Conservation (phyloP, 108 stramenopile genomes). For the Aurantiochytrium sp. region DNA sequence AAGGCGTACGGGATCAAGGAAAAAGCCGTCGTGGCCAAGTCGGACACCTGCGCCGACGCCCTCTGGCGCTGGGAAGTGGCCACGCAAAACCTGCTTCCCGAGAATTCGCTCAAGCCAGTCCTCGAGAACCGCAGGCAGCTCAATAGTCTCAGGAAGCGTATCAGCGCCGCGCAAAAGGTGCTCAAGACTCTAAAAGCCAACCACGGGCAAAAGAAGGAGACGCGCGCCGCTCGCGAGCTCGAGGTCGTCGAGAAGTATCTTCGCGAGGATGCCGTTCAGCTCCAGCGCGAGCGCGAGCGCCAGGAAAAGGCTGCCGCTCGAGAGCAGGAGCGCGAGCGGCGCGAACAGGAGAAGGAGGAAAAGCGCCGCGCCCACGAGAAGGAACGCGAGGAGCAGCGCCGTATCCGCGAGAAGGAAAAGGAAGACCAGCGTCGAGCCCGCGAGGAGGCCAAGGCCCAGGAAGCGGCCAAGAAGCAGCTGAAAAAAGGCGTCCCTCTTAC, state of each 20-base stretch:
- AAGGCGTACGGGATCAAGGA: not conserved
- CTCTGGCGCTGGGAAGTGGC: constrained; percentile 11
- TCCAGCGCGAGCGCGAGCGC: not conserved
- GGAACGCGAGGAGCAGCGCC: not conserved
- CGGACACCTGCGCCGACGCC: not conserved
- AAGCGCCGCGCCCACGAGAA: no score
- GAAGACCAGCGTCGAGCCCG: not conserved
- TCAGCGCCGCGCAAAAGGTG: not conserved
- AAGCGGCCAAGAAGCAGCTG: not conserved
- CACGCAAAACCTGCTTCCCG: not conserved
- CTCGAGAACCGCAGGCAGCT: not conserved
- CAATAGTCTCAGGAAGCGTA: not conserved
- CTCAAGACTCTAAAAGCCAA: not conserved
- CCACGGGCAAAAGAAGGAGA: not conserved
- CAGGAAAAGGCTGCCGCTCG: not conserved
- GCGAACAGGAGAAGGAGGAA: not conserved
- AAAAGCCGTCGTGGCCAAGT: not conserved
- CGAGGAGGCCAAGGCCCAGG: not conserved
- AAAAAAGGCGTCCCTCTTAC: not conserved
- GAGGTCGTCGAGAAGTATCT: not conserved
- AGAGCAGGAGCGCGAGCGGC: not conserved
- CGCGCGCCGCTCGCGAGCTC: not conserved
- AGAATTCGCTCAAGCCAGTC: not conserved
- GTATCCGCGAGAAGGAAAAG: not conserved
- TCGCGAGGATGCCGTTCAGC: not conserved